Conservation (phyloP, 2,329 filamentous ascomycete genomes). For the Xylariaceae sp. region DNA sequence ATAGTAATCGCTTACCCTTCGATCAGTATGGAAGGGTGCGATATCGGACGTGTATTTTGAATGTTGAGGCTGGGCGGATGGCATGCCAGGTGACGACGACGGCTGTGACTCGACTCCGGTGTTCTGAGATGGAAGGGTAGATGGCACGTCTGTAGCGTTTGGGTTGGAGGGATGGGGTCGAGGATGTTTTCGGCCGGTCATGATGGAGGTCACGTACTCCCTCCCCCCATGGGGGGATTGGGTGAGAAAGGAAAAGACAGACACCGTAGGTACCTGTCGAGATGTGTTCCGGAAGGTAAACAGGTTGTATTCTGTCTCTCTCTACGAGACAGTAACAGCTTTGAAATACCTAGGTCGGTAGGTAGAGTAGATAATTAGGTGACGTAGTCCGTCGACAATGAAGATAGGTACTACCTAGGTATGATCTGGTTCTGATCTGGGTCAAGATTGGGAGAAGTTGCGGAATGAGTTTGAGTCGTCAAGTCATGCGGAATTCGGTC, state of each 20-base stretch:
- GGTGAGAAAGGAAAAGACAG: not conserved
- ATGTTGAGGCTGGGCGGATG: conserved; percentile 19
- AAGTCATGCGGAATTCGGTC: no score
- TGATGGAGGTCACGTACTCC: conserved; percentile 20
- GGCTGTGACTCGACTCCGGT: conserved; percentile 26
- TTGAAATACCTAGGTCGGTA: no score
- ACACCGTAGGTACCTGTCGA: no score
- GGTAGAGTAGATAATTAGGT: no score
- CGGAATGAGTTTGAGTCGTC: no score
- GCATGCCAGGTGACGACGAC: conserved; percentile 19
- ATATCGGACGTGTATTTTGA: conserved; percentile 16
- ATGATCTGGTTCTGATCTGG: no score
- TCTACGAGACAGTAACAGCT: no score
- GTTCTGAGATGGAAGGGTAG: conserved; percentile 19
- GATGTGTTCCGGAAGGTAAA: no score
- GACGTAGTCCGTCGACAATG: no score
- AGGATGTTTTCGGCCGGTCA: conserved; percentile 39
- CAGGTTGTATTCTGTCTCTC: no score
- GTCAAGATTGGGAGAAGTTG: no score
- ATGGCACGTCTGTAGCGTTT: conserved; percentile 20
- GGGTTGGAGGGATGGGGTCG: conserved; percentile 33
- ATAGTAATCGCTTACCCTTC: conserved; percentile 19
- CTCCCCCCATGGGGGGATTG: conserved; percentile 9
- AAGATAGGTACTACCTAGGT: no score
- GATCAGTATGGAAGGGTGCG: conserved; percentile 14